Evolutionary conservation across 352 stramenopile genomes (phyloP), one percentile per base, ranked within the genome.

Genomic region (Phytophthora chlamydospora): DNA sequence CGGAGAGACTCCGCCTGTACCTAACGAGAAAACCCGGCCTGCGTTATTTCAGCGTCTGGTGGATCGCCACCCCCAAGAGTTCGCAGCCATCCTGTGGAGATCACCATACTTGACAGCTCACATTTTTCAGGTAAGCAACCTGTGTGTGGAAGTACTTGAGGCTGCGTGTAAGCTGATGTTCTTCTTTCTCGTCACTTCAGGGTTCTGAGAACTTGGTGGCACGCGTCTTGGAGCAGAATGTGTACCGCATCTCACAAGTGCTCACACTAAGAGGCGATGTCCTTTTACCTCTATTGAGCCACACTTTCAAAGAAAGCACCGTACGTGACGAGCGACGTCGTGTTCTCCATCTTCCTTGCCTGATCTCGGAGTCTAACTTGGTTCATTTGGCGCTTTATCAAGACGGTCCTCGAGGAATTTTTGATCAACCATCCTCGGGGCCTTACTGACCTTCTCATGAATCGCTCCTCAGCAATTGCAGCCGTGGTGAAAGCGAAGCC

Each of bases 171-270:
- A 31, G 27, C 27, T 31, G 6, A 31, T 5, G 0, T 49, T 35
- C 31, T n/a, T 41, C 9, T 13, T 61, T 52, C 7, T 12, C 35
- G 47, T 8, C 10, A 19, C 44, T 49, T 24, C 47, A 85, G 80
- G 74, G 76, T 9, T 86, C 78, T 1, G 70, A 84, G 42, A 60
- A 76, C 19, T 54, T 93, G 2, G 73, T 93, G 11, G 78, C 70
- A 19, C 76, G 81, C 3, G 76, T 93, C 11, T 59, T 93, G 13
- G 82, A 93, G 66, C 82, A 91, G 50, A 89, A 93, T 43, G 75
- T 88, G n/a, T 75, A 83, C 42, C 38, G 76, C 10, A 68, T 93
- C 34, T 90, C 84, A 0, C 69, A 90, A 36, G 75, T 81, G 38
- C 72, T 93, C 3, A 58, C 67, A 1, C 78, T 84, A 41, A 69